These are phyloP conservation scores for Geoglossum glabrum DNA, from an alignment of 495 filamentous ascomycete genomes.

Conservation along the genomic window DNA sequence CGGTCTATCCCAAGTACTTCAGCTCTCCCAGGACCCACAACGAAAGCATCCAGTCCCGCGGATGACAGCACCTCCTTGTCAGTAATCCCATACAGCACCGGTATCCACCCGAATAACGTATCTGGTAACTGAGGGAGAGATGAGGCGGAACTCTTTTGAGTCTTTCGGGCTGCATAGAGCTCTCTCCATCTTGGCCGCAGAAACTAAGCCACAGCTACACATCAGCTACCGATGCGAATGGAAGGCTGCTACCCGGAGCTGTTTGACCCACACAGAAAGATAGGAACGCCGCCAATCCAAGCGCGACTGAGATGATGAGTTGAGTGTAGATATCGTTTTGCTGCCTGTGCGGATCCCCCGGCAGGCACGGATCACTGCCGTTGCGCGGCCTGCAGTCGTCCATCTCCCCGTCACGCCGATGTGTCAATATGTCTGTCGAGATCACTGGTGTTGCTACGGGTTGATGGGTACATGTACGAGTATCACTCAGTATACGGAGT, in stretches of 20 bases:
- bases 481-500: too few relatives aligned
- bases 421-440: neutral
- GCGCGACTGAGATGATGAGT: constrained; percentile 31
- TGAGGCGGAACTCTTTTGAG: constrained; percentile 45
- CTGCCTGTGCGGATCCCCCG: neutral
- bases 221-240: neutral
- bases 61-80: constrained; percentile 79
- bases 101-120: constrained; percentile 85
- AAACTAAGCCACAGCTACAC: constrained; percentile 22
- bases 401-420: neutral
- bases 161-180: constrained; percentile 77
- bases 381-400: neutral
- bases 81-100: constrained; percentile 66
- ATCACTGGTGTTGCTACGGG: too few relatives aligned
- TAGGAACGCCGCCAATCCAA: constrained; percentile 39
- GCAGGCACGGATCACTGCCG: neutral
- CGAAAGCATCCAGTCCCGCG: constrained; percentile 86
- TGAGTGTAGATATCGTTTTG: constrained; percentile 36
- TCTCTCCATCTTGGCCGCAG: constrained; percentile 82
- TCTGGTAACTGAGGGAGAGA: constrained; percentile 66
- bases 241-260: neutral
- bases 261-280: constrained; percentile 36
- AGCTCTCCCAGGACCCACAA: constrained; percentile 33
- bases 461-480: neutral
- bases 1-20: neutral